Conservation (phyloP, 1,284 basidiomycete species). For the Leccinum fuscescens region DNA sequence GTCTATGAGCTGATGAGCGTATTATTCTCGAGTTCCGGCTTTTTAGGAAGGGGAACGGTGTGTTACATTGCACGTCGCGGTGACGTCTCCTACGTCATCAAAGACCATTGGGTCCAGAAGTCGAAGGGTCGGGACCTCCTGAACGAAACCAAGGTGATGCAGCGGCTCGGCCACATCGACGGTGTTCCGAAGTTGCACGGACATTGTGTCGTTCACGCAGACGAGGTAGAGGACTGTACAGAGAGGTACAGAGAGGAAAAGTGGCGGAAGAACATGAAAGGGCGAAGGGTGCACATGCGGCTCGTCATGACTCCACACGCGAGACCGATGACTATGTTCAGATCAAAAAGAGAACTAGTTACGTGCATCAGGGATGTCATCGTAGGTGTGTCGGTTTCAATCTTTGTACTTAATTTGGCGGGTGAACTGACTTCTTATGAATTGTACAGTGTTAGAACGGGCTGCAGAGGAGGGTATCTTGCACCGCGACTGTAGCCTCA, state of each 20-base stretch:
- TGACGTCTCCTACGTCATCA: background rate
- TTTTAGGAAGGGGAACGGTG: slow-evolving; percentile 1
- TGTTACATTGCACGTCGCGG: background rate
- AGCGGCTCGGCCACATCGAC: background rate
- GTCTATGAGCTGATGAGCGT: background rate
- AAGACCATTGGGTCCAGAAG: background rate
- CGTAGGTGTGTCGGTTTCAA: background rate
- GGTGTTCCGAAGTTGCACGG: background rate
- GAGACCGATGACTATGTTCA: background rate
- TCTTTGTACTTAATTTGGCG: background rate
- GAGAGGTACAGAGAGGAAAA: background rate
- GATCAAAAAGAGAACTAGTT: background rate
- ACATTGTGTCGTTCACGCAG: background rate
- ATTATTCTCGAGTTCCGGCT: slow-evolving; percentile 1
- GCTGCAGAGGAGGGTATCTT: background rate
- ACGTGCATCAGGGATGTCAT: background rate
- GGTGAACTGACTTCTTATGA: background rate
- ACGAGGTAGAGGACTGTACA: background rate
- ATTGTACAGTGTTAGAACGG: background rate
- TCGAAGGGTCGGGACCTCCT: background rate
- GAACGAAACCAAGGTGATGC: background rate
- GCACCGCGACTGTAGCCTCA: background rate
- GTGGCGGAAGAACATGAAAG: background rate
- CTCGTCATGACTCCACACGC: background rate
- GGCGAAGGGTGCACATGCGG: background rate